Evolutionary conservation across 345 rosid genomes (phyloP).

Genomic region (Psidium guajava): DNA sequence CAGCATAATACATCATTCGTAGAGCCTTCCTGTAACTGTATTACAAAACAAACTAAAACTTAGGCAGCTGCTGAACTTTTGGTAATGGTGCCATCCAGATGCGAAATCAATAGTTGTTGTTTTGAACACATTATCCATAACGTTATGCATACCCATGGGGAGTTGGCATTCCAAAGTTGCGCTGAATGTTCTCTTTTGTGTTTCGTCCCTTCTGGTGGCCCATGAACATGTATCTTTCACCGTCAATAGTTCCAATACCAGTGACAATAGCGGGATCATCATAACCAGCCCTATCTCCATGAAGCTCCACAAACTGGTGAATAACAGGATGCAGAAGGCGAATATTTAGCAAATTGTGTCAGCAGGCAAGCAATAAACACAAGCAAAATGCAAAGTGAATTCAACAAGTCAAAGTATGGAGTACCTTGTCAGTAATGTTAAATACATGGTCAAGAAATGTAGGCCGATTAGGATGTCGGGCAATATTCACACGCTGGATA

Average conservation of each 20-base stretch:
- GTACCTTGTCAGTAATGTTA: constrained; percentile 87
- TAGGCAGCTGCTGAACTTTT: neutral
- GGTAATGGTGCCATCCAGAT: neutral
- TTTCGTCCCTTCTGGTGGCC: constrained; percentile 99
- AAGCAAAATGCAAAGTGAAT: neutral
- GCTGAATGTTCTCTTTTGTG: constrained; percentile 88
- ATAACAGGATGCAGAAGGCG: neutral
- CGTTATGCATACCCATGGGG: constrained; percentile 66
- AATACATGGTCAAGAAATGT: constrained; percentile 93
- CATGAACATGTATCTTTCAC: constrained; percentile 76
- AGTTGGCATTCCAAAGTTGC: constrained; percentile 99
- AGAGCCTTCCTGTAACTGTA: constrained; percentile 23
- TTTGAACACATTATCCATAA: neutral
- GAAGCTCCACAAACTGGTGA: constrained; percentile 92
- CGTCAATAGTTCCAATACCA: constrained; percentile 91
- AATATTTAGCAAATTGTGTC: neutral
- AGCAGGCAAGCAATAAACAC: neutral
- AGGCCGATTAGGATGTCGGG: constrained; percentile 95
- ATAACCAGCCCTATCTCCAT: constrained; percentile 95
- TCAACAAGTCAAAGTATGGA: neutral
- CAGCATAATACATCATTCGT: constrained; percentile 25
- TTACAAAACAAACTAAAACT: neutral
- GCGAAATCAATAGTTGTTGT: neutral
- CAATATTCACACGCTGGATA: constrained; percentile 87
- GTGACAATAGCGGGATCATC: constrained; percentile 98